Percentiles rank a stretch among this genome's conserved stretches.
These are phyloP conservation scores for Amanita muscaria DNA, from an alignment of 768 basidiomycete genomes.

Conservation along the genomic window DNA sequence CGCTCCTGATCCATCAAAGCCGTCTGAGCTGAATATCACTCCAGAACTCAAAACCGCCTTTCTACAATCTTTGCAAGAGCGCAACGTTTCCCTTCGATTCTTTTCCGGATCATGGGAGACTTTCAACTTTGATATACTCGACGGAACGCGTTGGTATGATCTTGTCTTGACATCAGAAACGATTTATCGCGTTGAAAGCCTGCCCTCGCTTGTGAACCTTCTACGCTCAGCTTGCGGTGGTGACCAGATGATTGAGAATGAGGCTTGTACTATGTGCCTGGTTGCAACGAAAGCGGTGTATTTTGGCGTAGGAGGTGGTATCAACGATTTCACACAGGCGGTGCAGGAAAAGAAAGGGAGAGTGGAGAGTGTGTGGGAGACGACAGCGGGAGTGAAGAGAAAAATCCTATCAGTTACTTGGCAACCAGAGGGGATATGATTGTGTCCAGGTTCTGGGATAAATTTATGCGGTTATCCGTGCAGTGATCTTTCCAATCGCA, in stretches of 20 bases:
- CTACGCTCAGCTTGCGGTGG: constrained; percentile 31
- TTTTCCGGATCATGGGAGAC: constrained; percentile 77
- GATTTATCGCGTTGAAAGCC: constrained; percentile 66
- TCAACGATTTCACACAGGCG: constrained; percentile 59
- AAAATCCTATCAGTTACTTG: constrained; percentile 59
- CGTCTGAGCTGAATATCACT: constrained; percentile 61
- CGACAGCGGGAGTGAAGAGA: constrained; percentile 60
- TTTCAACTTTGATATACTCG: constrained; percentile 28
- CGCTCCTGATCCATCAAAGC: constrained; percentile 22
- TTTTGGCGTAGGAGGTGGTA: constrained; percentile 91
- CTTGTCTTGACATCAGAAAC: constrained; percentile 87
- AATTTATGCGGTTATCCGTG: no score
- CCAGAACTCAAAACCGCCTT: constrained; percentile 60
- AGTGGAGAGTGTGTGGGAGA: constrained; percentile 58
- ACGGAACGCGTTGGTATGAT: constrained; percentile 38
- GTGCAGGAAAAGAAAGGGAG: constrained; percentile 34
- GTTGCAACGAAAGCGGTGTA: constrained; percentile 90
- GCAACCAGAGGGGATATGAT: constrained; percentile 15
- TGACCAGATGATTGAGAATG: not conserved
- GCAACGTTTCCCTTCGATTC: constrained; percentile 59
- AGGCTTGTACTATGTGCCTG: constrained; percentile 38
- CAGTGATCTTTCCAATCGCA: no score
- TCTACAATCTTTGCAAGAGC: constrained; percentile 40
- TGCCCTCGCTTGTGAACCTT: constrained; percentile 50
- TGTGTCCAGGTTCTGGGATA: not conserved